Conservation (phyloP, 805 yeast genomes). For the Henningerozyma blattae region DNA sequence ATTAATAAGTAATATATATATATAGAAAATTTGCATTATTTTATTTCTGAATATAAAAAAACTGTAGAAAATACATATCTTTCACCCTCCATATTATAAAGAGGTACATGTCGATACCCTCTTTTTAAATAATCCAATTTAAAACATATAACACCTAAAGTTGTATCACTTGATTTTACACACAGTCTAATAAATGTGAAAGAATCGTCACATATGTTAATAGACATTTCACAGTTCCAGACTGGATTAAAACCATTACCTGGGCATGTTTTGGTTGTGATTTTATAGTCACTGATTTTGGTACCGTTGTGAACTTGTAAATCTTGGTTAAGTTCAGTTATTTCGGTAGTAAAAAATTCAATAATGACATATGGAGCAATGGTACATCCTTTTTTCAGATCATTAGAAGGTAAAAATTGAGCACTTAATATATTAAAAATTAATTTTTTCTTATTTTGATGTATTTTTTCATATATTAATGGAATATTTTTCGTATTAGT, state of each 20-base stretch:
- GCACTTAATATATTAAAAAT: conserved; percentile 57
- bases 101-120: conserved; percentile 76
- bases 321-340: conserved; percentile 1
- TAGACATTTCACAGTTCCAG: conserved; percentile 53
- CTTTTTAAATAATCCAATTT: conserved; percentile 51
- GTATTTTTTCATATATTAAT: conserved; percentile 8
- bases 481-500: conserved; percentile 17
- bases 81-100: conserved; percentile 73
- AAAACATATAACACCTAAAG: conserved; percentile 49
- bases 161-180: conserved; percentile 31
- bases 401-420: conserved; percentile 61
- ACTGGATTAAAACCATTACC: conserved; percentile 82
- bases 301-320: conserved; percentile 17
- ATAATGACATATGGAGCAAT: conserved; percentile 17
- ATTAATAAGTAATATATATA: too few species aligned
- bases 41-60: conserved; percentile 32
- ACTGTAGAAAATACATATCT: conserved; percentile 50
- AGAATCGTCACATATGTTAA: conserved; percentile 27
- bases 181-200: conserved; percentile 46
- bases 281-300: conserved; percentile 5
- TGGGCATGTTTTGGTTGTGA: conserved; percentile 25
- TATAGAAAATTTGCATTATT: too few species aligned
- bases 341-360: conserved; percentile 13
- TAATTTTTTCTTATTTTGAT: conserved; percentile 6
- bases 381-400: conserved; percentile 5